A percentile compares a stretch with the other conserved stretches of the same genome.
Conservation (phyloP, 768 basidiomycete species). For the Russula dissimulans region DNA sequence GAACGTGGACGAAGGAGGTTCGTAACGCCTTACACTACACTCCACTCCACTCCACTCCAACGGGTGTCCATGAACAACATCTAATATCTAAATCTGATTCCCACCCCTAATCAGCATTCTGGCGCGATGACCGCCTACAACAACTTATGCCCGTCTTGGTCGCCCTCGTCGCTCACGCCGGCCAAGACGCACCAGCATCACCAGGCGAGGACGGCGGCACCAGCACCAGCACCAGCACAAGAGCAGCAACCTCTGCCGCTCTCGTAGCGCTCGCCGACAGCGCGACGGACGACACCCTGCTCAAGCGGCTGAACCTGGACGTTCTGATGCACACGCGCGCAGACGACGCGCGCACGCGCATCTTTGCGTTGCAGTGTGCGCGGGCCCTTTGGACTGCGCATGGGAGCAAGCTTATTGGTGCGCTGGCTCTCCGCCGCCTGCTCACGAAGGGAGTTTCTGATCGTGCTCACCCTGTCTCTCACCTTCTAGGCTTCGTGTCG, state of each 20-base stretch:
- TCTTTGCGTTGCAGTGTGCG: conserved; percentile 60
- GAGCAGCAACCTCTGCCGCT: conserved; percentile 36
- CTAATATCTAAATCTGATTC: too few species aligned
- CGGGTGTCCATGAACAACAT: too few species aligned
- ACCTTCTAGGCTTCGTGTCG: conserved; percentile 50
- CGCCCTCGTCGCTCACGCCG: conserved; percentile 5
- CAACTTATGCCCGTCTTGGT: conserved; percentile 37
- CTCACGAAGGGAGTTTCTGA: too few species aligned
- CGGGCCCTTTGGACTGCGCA: conserved; percentile 69
- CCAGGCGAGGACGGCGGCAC: too few species aligned
- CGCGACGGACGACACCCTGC: conserved; percentile 44
- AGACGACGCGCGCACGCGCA: conserved; percentile 60
- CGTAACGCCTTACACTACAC: conserved; percentile 21
- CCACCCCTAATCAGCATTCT: conserved; percentile 50
- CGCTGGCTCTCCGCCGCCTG: conserved; percentile 20
- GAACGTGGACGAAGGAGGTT: conserved; percentile 72
- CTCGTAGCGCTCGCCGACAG: conserved; percentile 48
- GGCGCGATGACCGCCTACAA: conserved; percentile 75
- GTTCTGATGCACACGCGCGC: conserved; percentile 86
- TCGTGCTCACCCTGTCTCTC: too few species aligned
- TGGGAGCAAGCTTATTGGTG: conserved; percentile 67
- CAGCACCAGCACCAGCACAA: neutral
- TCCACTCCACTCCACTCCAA: too few species aligned
- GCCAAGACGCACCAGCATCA: neutral
- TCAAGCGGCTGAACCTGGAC: conserved; percentile 76